Base-by-base conservation (phyloP, 805 yeast species). In the Ogataea nakhonphanomensis region DNA sequence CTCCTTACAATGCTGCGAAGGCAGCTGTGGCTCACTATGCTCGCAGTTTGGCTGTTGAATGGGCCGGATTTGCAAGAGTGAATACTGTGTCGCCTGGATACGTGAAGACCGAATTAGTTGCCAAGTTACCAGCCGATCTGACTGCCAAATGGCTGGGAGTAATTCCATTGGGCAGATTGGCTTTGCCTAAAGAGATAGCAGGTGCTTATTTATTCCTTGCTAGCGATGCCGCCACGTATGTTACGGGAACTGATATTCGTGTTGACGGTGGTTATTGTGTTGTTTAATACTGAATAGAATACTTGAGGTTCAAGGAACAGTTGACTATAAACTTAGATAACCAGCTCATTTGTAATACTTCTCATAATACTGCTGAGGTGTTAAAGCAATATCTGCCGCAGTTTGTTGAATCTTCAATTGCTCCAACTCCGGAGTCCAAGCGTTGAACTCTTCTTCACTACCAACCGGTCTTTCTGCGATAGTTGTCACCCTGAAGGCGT, bases 61-160 rank as follows among this genome's bases (percentile, higher is more conserved):
- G 93, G 90, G 78, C 89, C n/a, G 76, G 80, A 1, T 84, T 83
- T 55, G 95, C 91, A n/a, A 74, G 95, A 50, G 91, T 81, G 43
- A 86, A 86, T 68, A 70, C 85, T 22, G 74, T 86, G 23, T 79
- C 88, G 11, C 95, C 95, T 15, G 95, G 95, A n/a, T 86, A 87
- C 68, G 82, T 85, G 45, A 75, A 73, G 44, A 84, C 95, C 7
- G 87, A 81, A 47, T 71, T 86, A 48, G 70, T 79, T 6, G 71
- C 67, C 48, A 67, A 66, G 35, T 58, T 73, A 6, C 73, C 76
- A 25, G 52, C 57, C 23, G 74, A 71, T 33, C 62, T 67, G 44
- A 64, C 66, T 48, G 61, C 62, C 28, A 65, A 64, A 44, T 79
- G 85, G 85, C 61, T 70, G 60, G 47, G 61, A 6, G 41, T 68